Evolutionary conservation across 768 basidiomycete species (phyloP).

Genomic region (Lactifluus echinatus): DNA sequence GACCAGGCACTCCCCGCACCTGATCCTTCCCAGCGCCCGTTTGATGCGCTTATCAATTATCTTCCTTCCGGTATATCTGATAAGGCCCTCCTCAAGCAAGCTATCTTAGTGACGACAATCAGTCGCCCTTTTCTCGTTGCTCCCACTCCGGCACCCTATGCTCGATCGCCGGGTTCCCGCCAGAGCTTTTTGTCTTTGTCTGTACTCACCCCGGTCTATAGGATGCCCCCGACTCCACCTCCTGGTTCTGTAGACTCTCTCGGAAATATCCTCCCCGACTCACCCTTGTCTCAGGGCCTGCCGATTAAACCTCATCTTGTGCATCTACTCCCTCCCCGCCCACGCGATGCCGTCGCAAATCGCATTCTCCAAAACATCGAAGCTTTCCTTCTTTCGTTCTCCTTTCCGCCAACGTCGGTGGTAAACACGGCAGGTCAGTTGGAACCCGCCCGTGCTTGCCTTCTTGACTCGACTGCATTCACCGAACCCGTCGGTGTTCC

Average conservation of each 20-base stretch:
- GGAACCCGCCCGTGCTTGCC: slow-evolving; percentile 6
- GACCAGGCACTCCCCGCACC: slow-evolving; percentile 20
- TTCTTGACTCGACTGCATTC: slow-evolving; percentile 12
- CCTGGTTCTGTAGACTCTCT: slow-evolving; percentile 21
- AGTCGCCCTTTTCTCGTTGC: slow-evolving; percentile 30
- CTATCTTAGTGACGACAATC: slow-evolving; percentile 35
- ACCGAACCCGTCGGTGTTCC: slow-evolving; percentile 9
- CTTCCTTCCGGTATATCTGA: slow-evolving; percentile 27
- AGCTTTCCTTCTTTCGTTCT: slow-evolving; percentile 32
- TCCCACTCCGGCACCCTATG: slow-evolving; percentile 7
- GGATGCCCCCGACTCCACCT: slow-evolving; percentile 22
- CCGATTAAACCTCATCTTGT: slow-evolving; percentile 25
- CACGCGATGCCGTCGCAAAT: slow-evolving; percentile 22
- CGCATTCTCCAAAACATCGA: slow-evolving; percentile 31
- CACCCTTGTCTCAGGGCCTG: not conserved
- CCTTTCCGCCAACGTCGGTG: slow-evolving; percentile 19
- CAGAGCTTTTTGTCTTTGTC: slow-evolving; percentile 1
- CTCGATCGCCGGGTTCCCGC: not conserved
- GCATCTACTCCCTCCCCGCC: slow-evolving; percentile 27
- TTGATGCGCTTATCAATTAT: slow-evolving; percentile 34
- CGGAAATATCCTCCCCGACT: not conserved
- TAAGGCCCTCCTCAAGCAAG: slow-evolving; percentile 30
- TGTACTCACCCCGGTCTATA: slow-evolving; percentile 16
- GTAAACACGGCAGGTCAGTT: not conserved
- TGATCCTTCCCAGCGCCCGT: slow-evolving; percentile 30